Base-by-base conservation (phyloP, 345 rosid species). In the Populus deltoides region DNA sequence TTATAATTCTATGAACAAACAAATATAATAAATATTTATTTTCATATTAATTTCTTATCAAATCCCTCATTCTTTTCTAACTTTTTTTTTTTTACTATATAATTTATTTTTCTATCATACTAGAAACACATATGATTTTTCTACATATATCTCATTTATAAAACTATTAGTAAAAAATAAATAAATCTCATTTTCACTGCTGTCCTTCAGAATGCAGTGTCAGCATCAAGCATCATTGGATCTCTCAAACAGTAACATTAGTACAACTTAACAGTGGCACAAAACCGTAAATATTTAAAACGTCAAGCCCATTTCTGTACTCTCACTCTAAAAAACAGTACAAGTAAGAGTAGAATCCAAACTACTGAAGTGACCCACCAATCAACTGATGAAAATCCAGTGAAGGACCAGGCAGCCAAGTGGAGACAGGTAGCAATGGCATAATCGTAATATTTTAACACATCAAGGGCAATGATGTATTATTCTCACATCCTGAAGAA, bases 151-250 rank as follows among this genome's bases (percentile, higher is more conserved):
- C 57, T 53, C 24, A 18, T 53, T 20, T 53, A 17, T 7, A 17
- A 53, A 53, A 15, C 11, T 18, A 1, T 20, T 2, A 4, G 15
- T 5, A n/a, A 24, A 47, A 70, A 25, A 27, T n/a, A n/a, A 8
- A 43, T 2, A 43, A 15, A 31, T 11, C 1, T 73, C 6, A 38
- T 35, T 57, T 72, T 55, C 49, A 73, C 16, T 7, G 24, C 73
- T 3, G 3, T 3, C 1, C 25, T 29, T n/a, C 49, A 24, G 33
- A 57, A 33, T 55, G 35, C 51, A 55, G 75, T 27, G 66, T 7
- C 75, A 57, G 67, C 33, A 35, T 73, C 66, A n/a, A 41, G 75
- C 66, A 72, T 36, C 66, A 36, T 72, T 35, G 75, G 75, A 72
- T 72, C 75, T 55, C 33, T 2, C 41, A n/a, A 51, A 51, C 57